Evolutionary conservation across 345 rosid species (phyloP), one percentile per base, ranked within the genome.

Genomic region (Streptanthus diversifolius): DNA sequence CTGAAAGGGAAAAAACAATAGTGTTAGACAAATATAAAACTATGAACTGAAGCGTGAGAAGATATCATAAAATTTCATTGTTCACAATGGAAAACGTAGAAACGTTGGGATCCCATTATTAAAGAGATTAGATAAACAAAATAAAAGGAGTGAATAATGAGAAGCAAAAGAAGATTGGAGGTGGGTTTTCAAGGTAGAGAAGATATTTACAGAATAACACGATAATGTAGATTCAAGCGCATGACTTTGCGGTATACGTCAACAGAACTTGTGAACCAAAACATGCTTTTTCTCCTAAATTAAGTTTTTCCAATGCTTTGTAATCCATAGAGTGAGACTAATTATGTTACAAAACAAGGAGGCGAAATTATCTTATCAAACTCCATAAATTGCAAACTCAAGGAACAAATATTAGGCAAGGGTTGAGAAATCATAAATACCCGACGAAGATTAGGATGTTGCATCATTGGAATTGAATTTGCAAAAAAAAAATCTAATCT

Each of bases 161-260:
- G 91, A 86, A 75, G 88, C 91, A 78, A 47, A 60, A 63, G 35
- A 75, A 24, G 65, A 44, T 17, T 37, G 0, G 11, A 63, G 51
- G 14, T 45, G 54, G 64, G 10, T 39, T 47, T 60, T 63, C 1
- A 8, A 19, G 5, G 27, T 7, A 64, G 40, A 35, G 47, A 24
- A 36, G 32, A 14, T 32, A 37, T 74, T 84, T 85, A 92, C 80
- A 90, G 90, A 83, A 92, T 92, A 70, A 92, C 92, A 80, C 91
- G 85, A 84, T 95, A 92, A 70, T 88, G 83, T 8, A 92, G 83
- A 80, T 88, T 90, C 82, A 88, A 73, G 66, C 53, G 76, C 72
- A 82, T 76, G 59, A 82, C 87, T 82, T 84, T 87, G 43, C 86
- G 85, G n/a, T n/a, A n/a, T n/a, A n/a, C n/a, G n/a, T n/a, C n/a